phyloP scores from a whole-genome alignment of 805 yeast species.

The Spathaspora passalidarum region DNA sequence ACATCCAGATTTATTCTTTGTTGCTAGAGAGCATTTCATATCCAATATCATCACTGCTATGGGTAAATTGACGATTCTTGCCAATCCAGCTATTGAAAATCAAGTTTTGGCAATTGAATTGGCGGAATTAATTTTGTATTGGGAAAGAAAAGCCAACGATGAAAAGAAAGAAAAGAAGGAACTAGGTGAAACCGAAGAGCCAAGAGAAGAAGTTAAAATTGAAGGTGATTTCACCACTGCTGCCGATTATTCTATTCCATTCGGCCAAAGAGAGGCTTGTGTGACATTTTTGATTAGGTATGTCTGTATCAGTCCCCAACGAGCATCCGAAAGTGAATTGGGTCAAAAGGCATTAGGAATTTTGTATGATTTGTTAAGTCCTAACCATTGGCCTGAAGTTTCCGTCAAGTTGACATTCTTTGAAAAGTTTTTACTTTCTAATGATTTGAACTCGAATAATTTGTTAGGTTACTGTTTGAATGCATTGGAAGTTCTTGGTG shows the following conservation, averaged over 20 bases:
- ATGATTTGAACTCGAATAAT: conserved; percentile 68
- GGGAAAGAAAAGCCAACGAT: conserved; percentile 59
- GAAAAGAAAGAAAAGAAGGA: neutral
- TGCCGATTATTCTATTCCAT: conserved; percentile 59
- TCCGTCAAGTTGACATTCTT: conserved; percentile 83
- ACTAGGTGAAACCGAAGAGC: conserved; percentile 6
- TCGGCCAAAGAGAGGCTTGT: conserved; percentile 83
- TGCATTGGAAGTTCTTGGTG: conserved; percentile 84
- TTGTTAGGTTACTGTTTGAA: conserved; percentile 79
- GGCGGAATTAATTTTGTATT: conserved; percentile 77
- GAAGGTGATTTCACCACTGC: conserved; percentile 43
- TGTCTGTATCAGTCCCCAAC: conserved; percentile 79
- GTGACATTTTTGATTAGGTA: conserved; percentile 84
- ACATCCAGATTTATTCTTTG: conserved; percentile 80
- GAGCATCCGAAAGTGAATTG: conserved; percentile 78
- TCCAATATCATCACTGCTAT: conserved; percentile 87
- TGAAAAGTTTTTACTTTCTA: conserved; percentile 78
- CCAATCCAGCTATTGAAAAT: conserved; percentile 75
- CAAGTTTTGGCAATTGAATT: conserved; percentile 85
- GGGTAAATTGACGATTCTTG: conserved; percentile 80
- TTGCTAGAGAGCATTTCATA: conserved; percentile 84
- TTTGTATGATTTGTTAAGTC: conserved; percentile 66
- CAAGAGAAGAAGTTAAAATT: conserved; percentile 8
- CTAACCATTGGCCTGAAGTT: conserved; percentile 82
- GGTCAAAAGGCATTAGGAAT: conserved; percentile 82